Evolutionary conservation across 2,329 filamentous ascomycete genomes (phyloP).

Genomic region (Emydomyces testavorans): DNA sequence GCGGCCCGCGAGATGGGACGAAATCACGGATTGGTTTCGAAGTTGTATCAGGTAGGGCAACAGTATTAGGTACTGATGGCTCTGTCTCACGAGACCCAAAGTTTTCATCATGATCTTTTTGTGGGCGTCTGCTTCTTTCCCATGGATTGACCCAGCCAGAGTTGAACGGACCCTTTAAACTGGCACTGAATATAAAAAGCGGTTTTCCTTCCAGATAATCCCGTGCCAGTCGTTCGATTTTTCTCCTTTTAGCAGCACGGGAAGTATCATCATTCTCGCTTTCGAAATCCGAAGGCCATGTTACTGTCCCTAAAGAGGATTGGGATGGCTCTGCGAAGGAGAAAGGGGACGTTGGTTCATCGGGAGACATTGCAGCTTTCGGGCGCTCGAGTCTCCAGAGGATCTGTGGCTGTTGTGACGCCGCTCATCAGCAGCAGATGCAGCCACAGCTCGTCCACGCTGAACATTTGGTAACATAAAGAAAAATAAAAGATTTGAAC

Average conservation of each 20-base stretch:
- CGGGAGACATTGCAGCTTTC: constrained; percentile 10
- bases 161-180: constrained; percentile 36
- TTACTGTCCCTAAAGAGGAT: constrained; percentile 18
- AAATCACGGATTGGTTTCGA: background rate
- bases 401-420: constrained; percentile 1
- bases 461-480: constrained; percentile 8
- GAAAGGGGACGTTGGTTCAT: constrained; percentile 23
- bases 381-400: background rate
- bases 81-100: background rate
- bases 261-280: constrained; percentile 28
- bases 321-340: constrained; percentile 27
- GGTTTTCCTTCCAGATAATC: constrained; percentile 34
- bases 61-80: background rate
- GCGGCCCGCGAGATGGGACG: background rate
- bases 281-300: constrained; percentile 24
- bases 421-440: constrained; percentile 10
- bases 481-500: background rate
- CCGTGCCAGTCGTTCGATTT: constrained; percentile 33
- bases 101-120: background rate
- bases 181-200: constrained; percentile 37
- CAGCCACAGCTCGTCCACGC: constrained; percentile 5
- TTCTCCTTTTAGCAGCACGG: constrained; percentile 30
- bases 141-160: constrained; percentile 39
- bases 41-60: background rate
- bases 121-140: constrained; percentile 17